Evolutionary conservation across 371 early-diverging fungal genomes (phyloP), one percentile per base, ranked within the genome.

Genomic region (Basidiobolus meristosporus): DNA sequence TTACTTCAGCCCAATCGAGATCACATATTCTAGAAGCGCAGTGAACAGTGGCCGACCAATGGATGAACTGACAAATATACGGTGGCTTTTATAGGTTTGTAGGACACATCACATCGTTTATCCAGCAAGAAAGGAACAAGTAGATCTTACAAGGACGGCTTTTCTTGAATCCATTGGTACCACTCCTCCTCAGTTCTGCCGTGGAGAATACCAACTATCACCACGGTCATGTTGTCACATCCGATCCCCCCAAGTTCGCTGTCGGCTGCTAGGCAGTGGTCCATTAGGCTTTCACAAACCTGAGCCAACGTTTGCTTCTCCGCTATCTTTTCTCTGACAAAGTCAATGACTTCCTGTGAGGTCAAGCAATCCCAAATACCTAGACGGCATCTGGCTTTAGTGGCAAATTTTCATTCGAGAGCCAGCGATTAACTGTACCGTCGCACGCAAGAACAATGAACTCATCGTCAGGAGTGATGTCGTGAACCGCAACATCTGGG

Each of bases 181-280:
- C 89, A 89, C 46, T 75, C 66, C 3, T 72, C 69, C 38, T 57
- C 44, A 9, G 76, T 57, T 47, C 63, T 65, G 36, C 84, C 88
- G 45, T 78, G 66, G 46, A 92, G 60, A 31, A 92, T 53, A 0
- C 68, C 98, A 4, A 89, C 80, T 33, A 97, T 83, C 30, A 91
- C 60, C 10, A 92, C 82, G 0, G 95, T 90, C 98, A 97, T 97
- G 63, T 97, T 97, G 54, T 97, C 98, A 59, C 91, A 91, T 7
- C 98, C 98, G 17, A 91, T 66, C n/a, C 86, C 88, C 32, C 82
- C 79, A 36, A 77, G 51, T 23, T 80, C 84, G 42, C 67, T 69
- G 43, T 83, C 70, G 21, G 68, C 61, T 21, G 92, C 90, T 38
- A 95, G 62, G 56, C 98, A 95, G 38, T 60, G 53, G 38, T 89